phyloP scores from a whole-genome alignment of 352 stramenopile species.

The Globisporangium recalcitrans region DNA sequence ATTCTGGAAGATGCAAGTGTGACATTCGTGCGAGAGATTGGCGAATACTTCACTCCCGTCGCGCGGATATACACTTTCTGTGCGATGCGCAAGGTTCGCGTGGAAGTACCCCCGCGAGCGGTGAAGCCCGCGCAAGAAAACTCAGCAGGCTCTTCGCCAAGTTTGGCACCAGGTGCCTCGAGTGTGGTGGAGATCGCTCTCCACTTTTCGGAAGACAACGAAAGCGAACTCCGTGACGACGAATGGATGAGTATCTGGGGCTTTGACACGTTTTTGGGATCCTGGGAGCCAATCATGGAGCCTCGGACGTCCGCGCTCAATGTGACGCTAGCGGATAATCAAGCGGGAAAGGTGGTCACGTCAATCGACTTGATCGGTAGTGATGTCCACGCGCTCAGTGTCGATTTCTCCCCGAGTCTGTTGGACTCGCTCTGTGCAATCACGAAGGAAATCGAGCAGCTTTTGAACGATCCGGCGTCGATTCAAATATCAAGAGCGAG shows the following conservation, averaged over 20 bases:
- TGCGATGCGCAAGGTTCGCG: slow-evolving; percentile 55
- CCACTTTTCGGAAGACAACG: slow-evolving; percentile 56
- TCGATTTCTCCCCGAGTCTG: slow-evolving; percentile 67
- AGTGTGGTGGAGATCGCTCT: slow-evolving; percentile 23
- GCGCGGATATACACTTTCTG: slow-evolving; percentile 59
- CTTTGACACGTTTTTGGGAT: slow-evolving; percentile 69
- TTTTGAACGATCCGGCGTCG: slow-evolving; percentile 11
- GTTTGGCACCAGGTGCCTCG: neutral
- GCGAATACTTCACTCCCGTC: slow-evolving; percentile 66
- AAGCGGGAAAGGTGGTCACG: slow-evolving; percentile 42
- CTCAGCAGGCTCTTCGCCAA: neutral
- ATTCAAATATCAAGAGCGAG: slow-evolving; percentile 47
- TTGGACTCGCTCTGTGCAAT: slow-evolving; percentile 60
- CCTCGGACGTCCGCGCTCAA: slow-evolving; percentile 66
- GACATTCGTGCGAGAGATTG: slow-evolving; percentile 70
- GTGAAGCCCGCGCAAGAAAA: neutral
- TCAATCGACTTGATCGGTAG: slow-evolving; percentile 52
- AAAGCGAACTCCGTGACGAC: slow-evolving; percentile 43
- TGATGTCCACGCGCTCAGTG: slow-evolving; percentile 48
- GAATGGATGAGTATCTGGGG: slow-evolving; percentile 75
- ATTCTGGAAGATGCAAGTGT: slow-evolving; percentile 63
- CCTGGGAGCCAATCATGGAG: slow-evolving; percentile 76
- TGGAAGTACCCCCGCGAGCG: slow-evolving; percentile 26
- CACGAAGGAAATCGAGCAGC: slow-evolving; percentile 51
- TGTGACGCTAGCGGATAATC: slow-evolving; percentile 29